Percentiles rank a stretch among this genome's conserved stretches.
Evolutionary conservation across 1,139 yeast genomes (phyloP).

Genomic region (Debaryomyces sp.): DNA sequence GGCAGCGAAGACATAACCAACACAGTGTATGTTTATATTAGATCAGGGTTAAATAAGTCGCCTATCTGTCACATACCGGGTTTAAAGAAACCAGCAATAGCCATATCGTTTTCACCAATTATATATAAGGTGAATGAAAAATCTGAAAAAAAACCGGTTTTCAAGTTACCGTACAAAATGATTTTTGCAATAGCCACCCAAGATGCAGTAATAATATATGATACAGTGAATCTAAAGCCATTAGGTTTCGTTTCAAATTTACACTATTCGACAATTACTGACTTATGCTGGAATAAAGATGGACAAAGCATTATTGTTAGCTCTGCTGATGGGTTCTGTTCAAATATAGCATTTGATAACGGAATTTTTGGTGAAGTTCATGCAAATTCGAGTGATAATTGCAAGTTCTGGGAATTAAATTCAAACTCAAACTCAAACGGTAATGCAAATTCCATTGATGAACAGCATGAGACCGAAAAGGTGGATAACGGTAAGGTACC

Average conservation of each 20-base stretch:
- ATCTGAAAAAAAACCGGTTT: constrained; percentile 18
- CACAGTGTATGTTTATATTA: constrained; percentile 75
- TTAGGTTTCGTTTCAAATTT: constrained; percentile 75
- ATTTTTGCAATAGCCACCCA: constrained; percentile 93
- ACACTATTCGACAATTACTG: constrained; percentile 89
- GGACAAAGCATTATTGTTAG: constrained; percentile 74
- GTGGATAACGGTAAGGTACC: not conserved
- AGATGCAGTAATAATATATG: constrained; percentile 82
- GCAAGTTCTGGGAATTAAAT: constrained; percentile 5
- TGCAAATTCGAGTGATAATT: constrained; percentile 3
- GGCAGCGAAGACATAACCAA: constrained; percentile 46
- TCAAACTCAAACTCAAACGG: not conserved
- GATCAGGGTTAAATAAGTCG: constrained; percentile 65
- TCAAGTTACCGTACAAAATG: constrained; percentile 72
- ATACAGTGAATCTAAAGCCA: constrained; percentile 70
- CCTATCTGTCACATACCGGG: constrained; percentile 83
- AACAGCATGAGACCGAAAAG: not conserved
- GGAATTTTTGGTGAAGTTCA: constrained; percentile 52
- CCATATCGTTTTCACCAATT: constrained; percentile 73
- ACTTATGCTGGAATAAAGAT: constrained; percentile 78
- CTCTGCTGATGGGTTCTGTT: constrained; percentile 95
- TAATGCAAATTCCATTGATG: not conserved
- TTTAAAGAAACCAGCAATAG: constrained; percentile 81
- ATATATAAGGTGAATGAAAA: constrained; percentile 43
- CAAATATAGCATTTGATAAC: constrained; percentile 56